Conservation (phyloP, 1,139 yeast genomes). For the Scheffersomyces insectosa region DNA sequence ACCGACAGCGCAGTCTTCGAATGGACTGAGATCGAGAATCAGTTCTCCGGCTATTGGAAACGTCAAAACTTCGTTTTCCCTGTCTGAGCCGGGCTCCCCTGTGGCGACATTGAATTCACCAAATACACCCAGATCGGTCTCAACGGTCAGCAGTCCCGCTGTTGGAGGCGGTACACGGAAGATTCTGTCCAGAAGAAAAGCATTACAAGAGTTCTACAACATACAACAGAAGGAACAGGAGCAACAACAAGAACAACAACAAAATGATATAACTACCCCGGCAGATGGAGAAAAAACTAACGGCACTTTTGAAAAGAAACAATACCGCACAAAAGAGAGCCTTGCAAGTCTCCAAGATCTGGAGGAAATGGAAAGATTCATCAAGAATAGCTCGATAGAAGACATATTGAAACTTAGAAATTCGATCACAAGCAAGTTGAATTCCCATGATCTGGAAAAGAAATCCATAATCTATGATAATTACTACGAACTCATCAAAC, state of each 20-base stretch:
- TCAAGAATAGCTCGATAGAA: conserved; percentile 21
- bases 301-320: neutral
- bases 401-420: conserved; percentile 41
- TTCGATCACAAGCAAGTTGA: conserved; percentile 30
- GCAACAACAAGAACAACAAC: conserved; percentile 4
- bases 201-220: conserved; percentile 46
- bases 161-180: conserved; percentile 20
- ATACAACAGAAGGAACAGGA: conserved; percentile 22
- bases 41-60: no score
- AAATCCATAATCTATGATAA: conserved; percentile 50
- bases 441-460: conserved; percentile 43
- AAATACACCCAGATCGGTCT: conserved; percentile 5
- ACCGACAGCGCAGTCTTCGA: conserved; percentile 11
- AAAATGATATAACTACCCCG: conserved; percentile 1
- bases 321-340: neutral
- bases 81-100: conserved; percentile 8
- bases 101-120: conserved; percentile 11
- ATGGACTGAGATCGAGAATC: neutral
- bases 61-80: no score
- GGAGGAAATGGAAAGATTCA: conserved; percentile 18
- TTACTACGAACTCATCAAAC: conserved; percentile 46
- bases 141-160: neutral
- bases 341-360: conserved; percentile 20
- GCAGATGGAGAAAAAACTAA: conserved; percentile 1
- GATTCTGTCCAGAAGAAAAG: conserved; percentile 43